These are phyloP conservation scores for Penicillium nordicum DNA, from an alignment of 2,329 filamentous ascomycete species.

Conservation along the genomic window DNA sequence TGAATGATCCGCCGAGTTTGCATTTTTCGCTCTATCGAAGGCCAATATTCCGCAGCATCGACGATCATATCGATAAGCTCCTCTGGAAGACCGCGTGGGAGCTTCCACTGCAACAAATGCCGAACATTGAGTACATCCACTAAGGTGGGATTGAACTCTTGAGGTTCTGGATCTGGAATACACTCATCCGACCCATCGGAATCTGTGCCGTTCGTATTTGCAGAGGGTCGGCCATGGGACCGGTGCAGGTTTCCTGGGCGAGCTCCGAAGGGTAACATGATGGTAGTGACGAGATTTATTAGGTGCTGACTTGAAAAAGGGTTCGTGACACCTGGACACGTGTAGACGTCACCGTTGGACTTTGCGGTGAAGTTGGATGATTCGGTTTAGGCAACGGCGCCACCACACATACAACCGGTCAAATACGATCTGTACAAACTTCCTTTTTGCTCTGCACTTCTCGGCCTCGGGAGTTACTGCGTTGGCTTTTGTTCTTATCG, in stretches of 20 bases:
- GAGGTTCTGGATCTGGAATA: not conserved
- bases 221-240: not conserved
- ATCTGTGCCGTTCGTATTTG: not conserved
- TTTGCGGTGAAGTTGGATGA: not conserved
- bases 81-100: conserved; percentile 27
- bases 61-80: conserved; percentile 41
- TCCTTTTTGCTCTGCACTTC: not conserved
- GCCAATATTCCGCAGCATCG: conserved; percentile 39
- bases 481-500: not conserved
- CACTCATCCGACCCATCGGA: not conserved
- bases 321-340: not conserved
- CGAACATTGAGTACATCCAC: conserved; percentile 35
- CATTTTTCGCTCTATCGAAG: conserved; percentile 23
- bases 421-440: not conserved
- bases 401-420: not conserved
- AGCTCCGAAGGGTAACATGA: conserved; percentile 5
- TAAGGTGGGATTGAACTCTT: conserved; percentile 27
- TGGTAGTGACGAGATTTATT: not conserved
- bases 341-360: not conserved
- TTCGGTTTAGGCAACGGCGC: not conserved
- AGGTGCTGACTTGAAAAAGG: not conserved
- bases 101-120: conserved; percentile 31
- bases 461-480: not conserved
- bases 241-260: not conserved
- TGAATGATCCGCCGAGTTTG: conserved; percentile 20